Conservation (phyloP, 148 eudicot species). For the Persicaria tinctoria region DNA sequence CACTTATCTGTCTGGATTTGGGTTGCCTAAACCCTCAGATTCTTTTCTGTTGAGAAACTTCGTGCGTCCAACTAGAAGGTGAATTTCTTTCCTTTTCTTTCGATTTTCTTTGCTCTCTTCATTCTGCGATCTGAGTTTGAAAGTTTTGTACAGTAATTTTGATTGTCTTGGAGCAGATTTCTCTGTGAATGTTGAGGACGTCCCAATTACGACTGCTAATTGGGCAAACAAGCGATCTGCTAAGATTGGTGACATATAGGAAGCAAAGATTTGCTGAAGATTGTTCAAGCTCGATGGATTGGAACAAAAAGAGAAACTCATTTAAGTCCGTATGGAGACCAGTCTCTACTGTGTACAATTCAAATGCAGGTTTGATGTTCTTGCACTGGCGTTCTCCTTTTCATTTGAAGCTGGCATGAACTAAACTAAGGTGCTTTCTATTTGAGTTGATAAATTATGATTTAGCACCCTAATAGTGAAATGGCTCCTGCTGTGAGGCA, state of each 20-base stretch:
- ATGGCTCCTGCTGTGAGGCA: neutral
- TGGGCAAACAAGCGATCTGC: too few relatives aligned
- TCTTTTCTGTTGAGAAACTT: too few relatives aligned
- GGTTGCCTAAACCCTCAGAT: too few relatives aligned
- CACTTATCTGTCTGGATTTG: too few relatives aligned
- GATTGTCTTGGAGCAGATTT: too few relatives aligned
- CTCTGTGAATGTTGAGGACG: too few relatives aligned
- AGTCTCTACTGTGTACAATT: conserved; percentile 16
- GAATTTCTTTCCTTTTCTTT: too few relatives aligned
- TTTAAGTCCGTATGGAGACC: conserved; percentile 20
- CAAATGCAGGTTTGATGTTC: conserved; percentile 12
- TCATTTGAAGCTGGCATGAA: neutral
- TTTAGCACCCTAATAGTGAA: neutral
- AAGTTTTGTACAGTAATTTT: too few relatives aligned
- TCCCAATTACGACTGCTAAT: too few relatives aligned
- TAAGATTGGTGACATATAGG: conserved; percentile 6
- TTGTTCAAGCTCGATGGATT: conserved; percentile 14
- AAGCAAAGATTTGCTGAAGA: conserved; percentile 10
- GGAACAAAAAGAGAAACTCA: conserved; percentile 15
- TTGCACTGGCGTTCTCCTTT: neutral
- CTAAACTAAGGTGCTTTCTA: neutral
- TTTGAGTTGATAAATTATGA: neutral
- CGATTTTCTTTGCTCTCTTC: too few relatives aligned
- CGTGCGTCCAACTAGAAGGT: too few relatives aligned
- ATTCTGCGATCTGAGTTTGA: too few relatives aligned